Evolutionary conservation across 441 rosid species (phyloP).

Genomic region (Daphne laureola): DNA sequence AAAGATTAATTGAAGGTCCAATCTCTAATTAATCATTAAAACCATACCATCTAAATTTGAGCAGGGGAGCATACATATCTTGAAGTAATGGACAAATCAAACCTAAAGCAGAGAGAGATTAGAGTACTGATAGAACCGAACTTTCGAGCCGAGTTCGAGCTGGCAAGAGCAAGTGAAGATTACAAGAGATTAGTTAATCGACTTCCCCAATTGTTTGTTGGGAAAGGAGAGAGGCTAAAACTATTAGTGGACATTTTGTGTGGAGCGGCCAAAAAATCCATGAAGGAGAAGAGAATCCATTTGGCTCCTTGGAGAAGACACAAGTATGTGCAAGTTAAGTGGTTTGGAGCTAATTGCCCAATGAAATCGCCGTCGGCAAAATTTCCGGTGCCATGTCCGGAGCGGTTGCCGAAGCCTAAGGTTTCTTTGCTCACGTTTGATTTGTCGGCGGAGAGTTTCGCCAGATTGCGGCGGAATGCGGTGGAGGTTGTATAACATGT

Average conservation of each 20-base stretch:
- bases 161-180: constrained; percentile 58
- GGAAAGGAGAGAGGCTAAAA: constrained; percentile 63
- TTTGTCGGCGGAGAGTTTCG: constrained; percentile 24
- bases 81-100: constrained; percentile 53
- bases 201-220: constrained; percentile 63
- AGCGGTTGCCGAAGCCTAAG: constrained; percentile 27
- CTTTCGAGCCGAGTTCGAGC: constrained; percentile 73
- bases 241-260: constrained; percentile 62
- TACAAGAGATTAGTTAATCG: constrained; percentile 40
- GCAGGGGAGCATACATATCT: constrained; percentile 68
- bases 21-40: not conserved
- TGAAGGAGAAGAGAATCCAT: constrained; percentile 85
- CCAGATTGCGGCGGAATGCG: constrained; percentile 27
- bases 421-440: constrained; percentile 55
- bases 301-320: constrained; percentile 91
- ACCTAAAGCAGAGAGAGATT: constrained; percentile 39
- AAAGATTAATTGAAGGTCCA: not conserved
- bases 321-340: constrained; percentile 83
- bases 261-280: constrained; percentile 54
- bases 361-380: constrained; percentile 13
- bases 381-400: constrained; percentile 15
- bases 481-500: constrained; percentile 29
- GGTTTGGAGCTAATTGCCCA: constrained; percentile 51
- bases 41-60: not conserved
- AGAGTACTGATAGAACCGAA: constrained; percentile 65